Conservation (phyloP, 2,329 filamentous ascomycete species). For the Alternaria burnsii region DNA sequence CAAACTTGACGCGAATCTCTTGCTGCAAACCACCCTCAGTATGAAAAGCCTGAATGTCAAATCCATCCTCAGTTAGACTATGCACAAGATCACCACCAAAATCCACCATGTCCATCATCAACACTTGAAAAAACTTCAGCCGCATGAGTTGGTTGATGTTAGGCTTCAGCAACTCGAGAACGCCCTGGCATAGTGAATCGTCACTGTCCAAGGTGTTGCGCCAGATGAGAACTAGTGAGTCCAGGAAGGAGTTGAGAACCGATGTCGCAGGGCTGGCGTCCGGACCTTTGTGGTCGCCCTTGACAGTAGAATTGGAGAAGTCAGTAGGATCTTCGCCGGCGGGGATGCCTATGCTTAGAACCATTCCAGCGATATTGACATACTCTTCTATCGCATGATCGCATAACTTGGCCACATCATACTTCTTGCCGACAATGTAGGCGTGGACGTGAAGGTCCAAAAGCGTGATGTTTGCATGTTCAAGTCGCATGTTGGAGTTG, state of each 20-base stretch:
- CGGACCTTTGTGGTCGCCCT: not conserved
- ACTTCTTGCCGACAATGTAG: slow-evolving; percentile 35
- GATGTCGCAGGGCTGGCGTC: not conserved
- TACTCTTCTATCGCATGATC: slow-evolving; percentile 24
- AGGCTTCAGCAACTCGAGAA: slow-evolving; percentile 29
- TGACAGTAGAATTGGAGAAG: not conserved
- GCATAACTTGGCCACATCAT: slow-evolving; percentile 23
- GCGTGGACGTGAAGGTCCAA: slow-evolving; percentile 38
- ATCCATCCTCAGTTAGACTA: slow-evolving; percentile 30
- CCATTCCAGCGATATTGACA: slow-evolving; percentile 13
- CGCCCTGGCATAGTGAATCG: slow-evolving; percentile 26
- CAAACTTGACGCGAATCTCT: slow-evolving; percentile 8
- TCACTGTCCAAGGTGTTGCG: slow-evolving; percentile 22
- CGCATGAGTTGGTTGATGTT: slow-evolving; percentile 20
- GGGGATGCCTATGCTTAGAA: slow-evolving; percentile 15
- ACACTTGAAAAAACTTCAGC: slow-evolving; percentile 23
- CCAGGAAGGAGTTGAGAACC: slow-evolving; percentile 22
- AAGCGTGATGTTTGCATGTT: slow-evolving; percentile 28
- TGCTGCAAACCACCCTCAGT: not conserved
- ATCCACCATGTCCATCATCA: slow-evolving; percentile 22
- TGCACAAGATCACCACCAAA: slow-evolving; percentile 28
- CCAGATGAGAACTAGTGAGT: slow-evolving; percentile 36
- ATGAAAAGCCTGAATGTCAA: slow-evolving; percentile 24
- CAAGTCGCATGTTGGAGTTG: slow-evolving; percentile 9
- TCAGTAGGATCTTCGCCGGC: not conserved